Evolutionary conservation across 257 asterid species (phyloP), one percentile per base, ranked within the genome.

Genomic region (Solanum bulbocastanum): DNA sequence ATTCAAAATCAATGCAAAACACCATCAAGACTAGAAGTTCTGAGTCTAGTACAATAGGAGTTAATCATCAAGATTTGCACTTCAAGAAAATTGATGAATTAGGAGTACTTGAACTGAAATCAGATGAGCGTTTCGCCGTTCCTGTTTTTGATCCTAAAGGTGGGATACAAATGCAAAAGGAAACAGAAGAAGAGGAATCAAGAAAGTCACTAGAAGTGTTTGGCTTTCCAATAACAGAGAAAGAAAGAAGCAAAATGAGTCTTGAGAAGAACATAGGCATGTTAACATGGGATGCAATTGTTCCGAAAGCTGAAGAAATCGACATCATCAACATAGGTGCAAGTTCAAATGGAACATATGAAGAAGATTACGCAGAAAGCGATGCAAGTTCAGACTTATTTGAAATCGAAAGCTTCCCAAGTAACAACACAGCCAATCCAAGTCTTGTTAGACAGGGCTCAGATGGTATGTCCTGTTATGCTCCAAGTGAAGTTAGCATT

Each of bases 401-500:
- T 22, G 99, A 96, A 83, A 95, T 96, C 30, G 97, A 94, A 88
- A 95, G 99, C 91, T 89, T 96, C 71, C 92, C 95, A 16, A 78
- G 88, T 18, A 93, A 86, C 12, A 92, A 88, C 69, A 91, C 91
- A 82, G 86, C 30, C 18, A 90, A 91, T 85, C 90, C 91, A 49
- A 91, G 88, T 39, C 90, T 88, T 16, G 84, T 88, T 52, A 89
- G 96, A 87, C 93, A 91, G 73, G 92, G 87, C 10, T 92, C 96
- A 20, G 94, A 90, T n/a, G 87, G 91, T 14, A 87, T 90, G 89
- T 89, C 90, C 1, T 93, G 94, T 83, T 94, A 96, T 71, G 96
- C 98, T 6, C 98, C 98, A n/a, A 96, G 99, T 12, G 98, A 96
- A 88, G 98, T 94, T 32, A 96, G 99, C 88, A 90, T 96, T 84